Base-by-base conservation (phyloP, 129 eudicot species). In the Gnaphalium uliginosum region DNA sequence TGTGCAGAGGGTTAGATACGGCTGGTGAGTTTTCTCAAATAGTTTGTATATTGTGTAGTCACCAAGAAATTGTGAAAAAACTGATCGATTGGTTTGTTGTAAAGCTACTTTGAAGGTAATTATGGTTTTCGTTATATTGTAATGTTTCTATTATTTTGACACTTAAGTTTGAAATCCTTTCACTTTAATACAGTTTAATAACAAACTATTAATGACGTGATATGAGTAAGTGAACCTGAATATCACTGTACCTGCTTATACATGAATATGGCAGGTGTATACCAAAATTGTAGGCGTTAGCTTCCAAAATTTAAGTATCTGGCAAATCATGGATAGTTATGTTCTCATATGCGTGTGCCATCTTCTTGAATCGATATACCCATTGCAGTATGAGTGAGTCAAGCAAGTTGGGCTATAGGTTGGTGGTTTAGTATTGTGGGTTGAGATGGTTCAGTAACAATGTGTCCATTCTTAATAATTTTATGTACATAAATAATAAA, bases 1-100 rank as follows among this genome's bases (percentile, higher is more conserved):
- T 39, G 83, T 86, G 82, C 86, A 85, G 10, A 86, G 66, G 83
- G 95, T 77, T 4, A 69, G 81, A 22, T 69, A 86, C 41, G 58
- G 79, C 68, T 30, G 59, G 59, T 90, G 88, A 87, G 77, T 30
- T 56, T 61, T 73, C 27, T 68, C 0, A 29, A 51, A 54, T 39
- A 8, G 48, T 56, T 79, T 79, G 81, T 65, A 59, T 72, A 58
- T 58, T 25, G 84, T 75, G 68, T 68, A 81, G 58, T 74, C 67
- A 25, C 24, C 54, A 68, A 64, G 51, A 51, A 79, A 53, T 71
- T 79, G 57, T 66, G 66, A 37, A 60, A 66, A 74, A 74, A 67
- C 62, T 39, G 46, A 54, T 72, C 17, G 61, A 68, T 79, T 72
- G 73, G 68, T 39, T 27, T 72, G 24, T 57, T 79, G 78, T 74